Conservation (phyloP, 495 filamentous ascomycete genomes). For the Stereocaulon alpinum region DNA sequence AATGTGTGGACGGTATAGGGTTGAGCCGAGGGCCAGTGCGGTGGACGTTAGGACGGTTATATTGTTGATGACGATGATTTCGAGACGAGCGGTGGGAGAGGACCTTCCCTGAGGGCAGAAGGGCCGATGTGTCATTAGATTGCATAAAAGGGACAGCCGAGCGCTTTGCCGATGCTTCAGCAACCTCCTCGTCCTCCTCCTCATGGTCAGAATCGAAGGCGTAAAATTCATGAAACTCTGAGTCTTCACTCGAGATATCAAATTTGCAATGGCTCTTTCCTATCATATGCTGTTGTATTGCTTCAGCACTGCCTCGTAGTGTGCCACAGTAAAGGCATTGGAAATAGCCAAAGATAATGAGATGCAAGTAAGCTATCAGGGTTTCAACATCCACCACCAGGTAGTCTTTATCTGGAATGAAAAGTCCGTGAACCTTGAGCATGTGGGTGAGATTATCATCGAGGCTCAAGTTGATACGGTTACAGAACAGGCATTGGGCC, state of each 20-base stretch:
- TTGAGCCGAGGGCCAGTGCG: neutral
- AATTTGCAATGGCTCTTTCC: conserved; percentile 95
- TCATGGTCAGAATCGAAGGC: conserved; percentile 90
- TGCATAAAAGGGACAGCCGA: neutral
- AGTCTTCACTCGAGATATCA: conserved; percentile 74
- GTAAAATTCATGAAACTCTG: conserved; percentile 89
- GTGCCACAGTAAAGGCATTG: conserved; percentile 79
- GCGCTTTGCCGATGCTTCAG: conserved; percentile 27
- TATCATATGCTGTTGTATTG: conserved; percentile 86
- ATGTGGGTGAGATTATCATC: conserved; percentile 73
- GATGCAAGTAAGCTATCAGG: conserved; percentile 64
- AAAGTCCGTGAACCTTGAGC: conserved; percentile 86
- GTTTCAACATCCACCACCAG: conserved; percentile 75
- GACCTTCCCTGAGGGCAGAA: neutral
- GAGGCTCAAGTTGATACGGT: conserved; percentile 59
- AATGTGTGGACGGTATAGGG: too few relatives aligned
- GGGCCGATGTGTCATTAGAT: neutral
- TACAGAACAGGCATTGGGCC: conserved; percentile 97
- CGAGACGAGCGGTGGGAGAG: neutral
- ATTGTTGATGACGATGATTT: neutral
- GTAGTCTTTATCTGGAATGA: conserved; percentile 78
- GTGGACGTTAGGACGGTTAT: neutral
- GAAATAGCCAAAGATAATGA: conserved; percentile 56
- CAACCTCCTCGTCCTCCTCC: conserved; percentile 56
- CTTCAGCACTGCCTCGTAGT: conserved; percentile 56